Base-by-base conservation (phyloP, 208 protist species). In the Acanthamoeba triangularis region DNA sequence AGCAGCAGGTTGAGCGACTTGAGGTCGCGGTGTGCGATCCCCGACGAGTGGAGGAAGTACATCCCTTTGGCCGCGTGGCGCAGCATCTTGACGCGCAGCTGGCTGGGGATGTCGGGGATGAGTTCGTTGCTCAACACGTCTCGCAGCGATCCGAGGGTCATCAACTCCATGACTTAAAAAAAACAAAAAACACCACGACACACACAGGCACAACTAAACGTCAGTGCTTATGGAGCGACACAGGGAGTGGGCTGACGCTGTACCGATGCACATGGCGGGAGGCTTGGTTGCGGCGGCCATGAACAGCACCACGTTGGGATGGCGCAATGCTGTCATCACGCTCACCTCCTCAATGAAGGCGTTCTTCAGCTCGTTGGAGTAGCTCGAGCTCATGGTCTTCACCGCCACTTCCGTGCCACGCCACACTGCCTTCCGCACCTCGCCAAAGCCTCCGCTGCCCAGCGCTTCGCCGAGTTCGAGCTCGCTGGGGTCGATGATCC, bases 261-360 rank as follows among this genome's bases (percentile, higher is more conserved):
- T 82, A 35, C 47, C 74, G 35, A 92, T 92, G 59, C 59, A 67
- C 85, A 92, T 11, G 18, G 37, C n/a, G n/a, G 59, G 59, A 6
- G 54, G 59, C 59, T 67, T 92, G 30, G 85, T 92, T 0, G 37
- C 37, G 8, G 85, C 85, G 6, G 59, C 85, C 85, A 92, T 92
- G 63, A 92, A 92, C n/a, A 92, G 85, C 33, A 92, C 85, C 4
- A 92, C 85, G 35, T 92, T 5, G 4, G 85, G 85, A 37, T 92
- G 85, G 28, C 54, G 44, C 28, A 90, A 47, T 0, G 44, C 37
- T 11, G 52, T 90, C 80, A 90, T 90, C 52, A 90, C 30, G 7
- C 35, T 35, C 41, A 82, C 74, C 37, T 82, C 74, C 7, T 82
- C 74, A 2, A 82, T 28, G 28, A 82, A 82, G 20, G 74, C 74